A percentile compares a stretch with the other conserved stretches of the same genome.
phyloP scores from a whole-genome alignment of 1,139 yeast species.

The Hansenula sp. region DNA sequence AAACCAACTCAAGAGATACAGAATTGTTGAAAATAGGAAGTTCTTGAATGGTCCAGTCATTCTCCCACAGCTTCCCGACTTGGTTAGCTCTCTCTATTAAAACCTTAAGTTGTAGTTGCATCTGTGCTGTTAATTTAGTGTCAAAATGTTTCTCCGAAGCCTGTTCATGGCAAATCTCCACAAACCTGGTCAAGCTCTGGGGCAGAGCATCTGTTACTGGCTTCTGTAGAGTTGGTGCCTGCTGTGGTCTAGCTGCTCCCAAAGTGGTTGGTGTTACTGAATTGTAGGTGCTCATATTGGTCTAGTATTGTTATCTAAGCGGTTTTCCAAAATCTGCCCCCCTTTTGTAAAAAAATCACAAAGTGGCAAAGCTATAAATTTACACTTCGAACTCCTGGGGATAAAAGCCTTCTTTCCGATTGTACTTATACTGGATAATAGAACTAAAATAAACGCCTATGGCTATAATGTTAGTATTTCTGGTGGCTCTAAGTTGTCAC shows the following conservation, averaged over 20 bases:
- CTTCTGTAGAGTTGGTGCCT: background rate
- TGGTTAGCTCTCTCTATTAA: conserved; percentile 49
- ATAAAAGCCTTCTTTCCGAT: no score
- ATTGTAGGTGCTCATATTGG: conserved; percentile 12
- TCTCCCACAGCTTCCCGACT: conserved; percentile 42
- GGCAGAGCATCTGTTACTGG: conserved; percentile 7
- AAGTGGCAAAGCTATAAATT: background rate
- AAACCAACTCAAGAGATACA: conserved; percentile 14
- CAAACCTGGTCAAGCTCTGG: conserved; percentile 36
- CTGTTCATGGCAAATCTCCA: conserved; percentile 38
- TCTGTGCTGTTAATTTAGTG: conserved; percentile 28
- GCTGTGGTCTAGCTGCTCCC: conserved; percentile 1
- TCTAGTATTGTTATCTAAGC: background rate
- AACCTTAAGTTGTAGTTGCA: conserved; percentile 43
- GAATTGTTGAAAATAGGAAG: conserved; percentile 43
- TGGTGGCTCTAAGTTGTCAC: no score
- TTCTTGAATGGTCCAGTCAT: conserved; percentile 57
- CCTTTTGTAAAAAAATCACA: background rate
- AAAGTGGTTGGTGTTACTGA: conserved; percentile 14
- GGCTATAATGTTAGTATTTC: no score
- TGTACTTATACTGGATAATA: no score
- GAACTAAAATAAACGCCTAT: no score
- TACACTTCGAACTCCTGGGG: no score
- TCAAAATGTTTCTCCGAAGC: conserved; percentile 29
- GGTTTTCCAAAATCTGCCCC: background rate